Conservation (phyloP, 192 early-diverging fungal genomes). For the Podila clonocystis region DNA sequence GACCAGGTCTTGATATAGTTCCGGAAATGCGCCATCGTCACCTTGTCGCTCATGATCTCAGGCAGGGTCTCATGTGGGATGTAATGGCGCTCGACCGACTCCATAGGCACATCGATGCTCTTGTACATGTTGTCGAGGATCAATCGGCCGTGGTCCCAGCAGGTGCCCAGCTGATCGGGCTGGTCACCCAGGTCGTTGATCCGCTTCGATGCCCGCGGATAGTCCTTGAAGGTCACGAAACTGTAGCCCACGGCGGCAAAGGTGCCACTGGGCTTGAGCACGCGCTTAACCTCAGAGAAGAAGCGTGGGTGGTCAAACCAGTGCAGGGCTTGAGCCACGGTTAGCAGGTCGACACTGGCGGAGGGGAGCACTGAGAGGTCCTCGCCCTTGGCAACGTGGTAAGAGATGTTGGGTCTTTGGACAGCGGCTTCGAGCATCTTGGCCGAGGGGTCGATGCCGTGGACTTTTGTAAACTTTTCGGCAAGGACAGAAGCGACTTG, state of each 20-base stretch:
- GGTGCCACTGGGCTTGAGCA: conserved; percentile 68
- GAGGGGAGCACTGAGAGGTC: conserved; percentile 39
- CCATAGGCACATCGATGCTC: conserved; percentile 55
- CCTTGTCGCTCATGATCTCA: conserved; percentile 49
- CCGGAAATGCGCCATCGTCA: conserved; percentile 50
- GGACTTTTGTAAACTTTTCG: conserved; percentile 57
- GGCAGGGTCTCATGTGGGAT: conserved; percentile 15
- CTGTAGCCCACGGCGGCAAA: conserved; percentile 64
- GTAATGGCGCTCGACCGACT: conserved; percentile 51
- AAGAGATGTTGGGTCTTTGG: conserved; percentile 53
- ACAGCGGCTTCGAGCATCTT: conserved; percentile 53
- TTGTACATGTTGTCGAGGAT: conserved; percentile 58
- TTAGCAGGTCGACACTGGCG: conserved; percentile 56
- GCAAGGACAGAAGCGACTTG: conserved; percentile 60
- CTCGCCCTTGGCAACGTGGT: conserved; percentile 52
- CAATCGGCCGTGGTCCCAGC: conserved; percentile 58
- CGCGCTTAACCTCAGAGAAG: conserved; percentile 65
- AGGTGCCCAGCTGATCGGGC: conserved; percentile 45
- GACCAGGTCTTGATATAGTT: conserved; percentile 69
- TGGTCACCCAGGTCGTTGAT: conserved; percentile 37
- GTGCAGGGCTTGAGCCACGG: conserved; percentile 59
- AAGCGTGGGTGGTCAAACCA: conserved; percentile 69
- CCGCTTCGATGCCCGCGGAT: conserved; percentile 34
- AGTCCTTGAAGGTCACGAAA: conserved; percentile 51
- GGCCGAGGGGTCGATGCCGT: conserved; percentile 54